Evolutionary conservation across 2,329 filamentous ascomycete species (phyloP).

Genomic region (Blastomyces gilchristii): DNA sequence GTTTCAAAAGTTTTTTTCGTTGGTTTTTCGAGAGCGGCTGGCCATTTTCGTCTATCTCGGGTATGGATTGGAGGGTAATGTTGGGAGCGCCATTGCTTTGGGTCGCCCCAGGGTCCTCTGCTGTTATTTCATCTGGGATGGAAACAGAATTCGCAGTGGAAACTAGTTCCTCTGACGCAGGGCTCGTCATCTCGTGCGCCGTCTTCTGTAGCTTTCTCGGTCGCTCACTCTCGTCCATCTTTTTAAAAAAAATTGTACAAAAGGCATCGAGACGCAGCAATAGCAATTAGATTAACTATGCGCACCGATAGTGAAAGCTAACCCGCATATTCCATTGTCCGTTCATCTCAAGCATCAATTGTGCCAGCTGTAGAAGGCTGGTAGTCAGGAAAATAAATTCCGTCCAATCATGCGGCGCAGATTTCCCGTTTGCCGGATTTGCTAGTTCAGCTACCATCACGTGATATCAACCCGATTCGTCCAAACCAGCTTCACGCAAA

Average conservation of each 20-base stretch:
- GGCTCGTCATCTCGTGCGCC: slow-evolving; percentile 25
- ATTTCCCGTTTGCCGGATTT: background rate
- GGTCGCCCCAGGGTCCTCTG: background rate
- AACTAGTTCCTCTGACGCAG: slow-evolving; percentile 14
- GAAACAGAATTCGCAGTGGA: background rate
- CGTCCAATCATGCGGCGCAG: background rate
- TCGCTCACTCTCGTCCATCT: slow-evolving; percentile 48
- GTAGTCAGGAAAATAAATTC: background rate
- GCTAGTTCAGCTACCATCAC: background rate
- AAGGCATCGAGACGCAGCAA: background rate
- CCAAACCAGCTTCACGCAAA: background rate
- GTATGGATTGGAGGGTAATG: background rate
- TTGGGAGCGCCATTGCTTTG: background rate
- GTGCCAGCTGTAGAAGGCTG: too few relatives aligned
- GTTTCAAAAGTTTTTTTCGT: slow-evolving; percentile 64
- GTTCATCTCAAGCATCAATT: background rate
- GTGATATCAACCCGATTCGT: background rate
- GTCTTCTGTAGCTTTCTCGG: slow-evolving; percentile 48
- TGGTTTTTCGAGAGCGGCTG: slow-evolving; percentile 67
- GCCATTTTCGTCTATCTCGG: slow-evolving; percentile 7
- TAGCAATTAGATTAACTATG: background rate
- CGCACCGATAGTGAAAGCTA: too few relatives aligned
- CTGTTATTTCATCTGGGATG: background rate
- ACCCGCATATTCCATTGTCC: too few relatives aligned
- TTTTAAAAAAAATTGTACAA: slow-evolving; percentile 8